Conservation (phyloP, 116 monocot genomes). For the Dioscorea cayenensis region DNA sequence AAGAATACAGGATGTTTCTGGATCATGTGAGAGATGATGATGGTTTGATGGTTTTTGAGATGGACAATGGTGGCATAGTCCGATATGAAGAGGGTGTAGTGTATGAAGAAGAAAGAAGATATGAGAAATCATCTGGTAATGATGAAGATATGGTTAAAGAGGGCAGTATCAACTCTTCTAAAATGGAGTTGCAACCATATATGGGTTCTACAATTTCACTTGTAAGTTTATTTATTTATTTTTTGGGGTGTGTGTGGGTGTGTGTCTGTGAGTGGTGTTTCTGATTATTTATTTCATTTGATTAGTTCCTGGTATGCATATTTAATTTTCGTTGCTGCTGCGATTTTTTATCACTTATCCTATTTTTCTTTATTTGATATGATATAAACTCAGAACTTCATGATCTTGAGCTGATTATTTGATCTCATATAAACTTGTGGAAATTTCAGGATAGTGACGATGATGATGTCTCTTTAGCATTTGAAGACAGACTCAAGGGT, state of each 20-base stretch:
- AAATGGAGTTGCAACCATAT: constrained; percentile 1
- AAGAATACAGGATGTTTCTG: constrained; percentile 5
- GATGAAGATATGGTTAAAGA: not conserved
- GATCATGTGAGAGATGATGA: constrained; percentile 6
- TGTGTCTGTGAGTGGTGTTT: not conserved
- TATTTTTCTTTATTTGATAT: not conserved
- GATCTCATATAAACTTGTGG: not conserved
- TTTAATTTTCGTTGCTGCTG: not conserved
- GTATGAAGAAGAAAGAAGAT: not conserved
- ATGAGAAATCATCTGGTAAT: not conserved
- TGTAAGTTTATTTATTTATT: not conserved
- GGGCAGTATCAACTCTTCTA: not conserved
- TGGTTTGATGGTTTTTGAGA: constrained; percentile 3
- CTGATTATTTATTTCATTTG: not conserved
- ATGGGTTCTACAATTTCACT: not conserved
- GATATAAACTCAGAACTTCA: not conserved
- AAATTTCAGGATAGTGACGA: constrained; percentile 25
- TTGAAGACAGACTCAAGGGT: constrained; percentile 25
- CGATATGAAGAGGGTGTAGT: constrained; percentile 5
- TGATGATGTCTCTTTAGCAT: constrained; percentile 17
- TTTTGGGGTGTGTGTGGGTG: not conserved
- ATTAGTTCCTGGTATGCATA: not conserved
- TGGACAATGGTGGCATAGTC: not conserved
- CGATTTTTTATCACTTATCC: not conserved
- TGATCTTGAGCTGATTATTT: not conserved